These are phyloP conservation scores for Populus deltoides DNA, from an alignment of 345 rosid genomes.

Conservation along the genomic window DNA sequence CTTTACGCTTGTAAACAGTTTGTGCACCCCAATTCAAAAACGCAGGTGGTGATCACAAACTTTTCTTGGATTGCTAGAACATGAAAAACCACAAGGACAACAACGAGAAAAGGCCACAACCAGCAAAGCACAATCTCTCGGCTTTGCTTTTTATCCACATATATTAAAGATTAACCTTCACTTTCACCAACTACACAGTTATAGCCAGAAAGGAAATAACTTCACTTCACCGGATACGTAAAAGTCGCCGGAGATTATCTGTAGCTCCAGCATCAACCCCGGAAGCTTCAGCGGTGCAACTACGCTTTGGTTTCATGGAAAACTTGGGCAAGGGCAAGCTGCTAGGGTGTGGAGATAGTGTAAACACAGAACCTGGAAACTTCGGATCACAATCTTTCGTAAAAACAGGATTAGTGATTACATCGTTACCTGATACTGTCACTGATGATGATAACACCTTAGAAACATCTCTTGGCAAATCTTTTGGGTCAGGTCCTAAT, in stretches of 20 bases:
- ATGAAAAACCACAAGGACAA: background rate
- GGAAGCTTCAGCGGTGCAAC: slow-evolving; percentile 31
- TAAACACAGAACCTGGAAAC: slow-evolving; percentile 30
- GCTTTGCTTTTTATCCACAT: background rate
- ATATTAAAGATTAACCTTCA: background rate
- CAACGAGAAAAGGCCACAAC: background rate
- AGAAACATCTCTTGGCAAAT: slow-evolving; percentile 41
- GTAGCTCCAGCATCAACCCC: slow-evolving; percentile 56
- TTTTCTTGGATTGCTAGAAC: background rate
- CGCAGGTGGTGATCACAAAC: slow-evolving; percentile 24
- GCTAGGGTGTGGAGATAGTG: slow-evolving; percentile 29
- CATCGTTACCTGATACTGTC: slow-evolving; percentile 5
- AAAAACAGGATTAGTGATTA: background rate
- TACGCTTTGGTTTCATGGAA: slow-evolving; percentile 23
- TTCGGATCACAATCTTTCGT: slow-evolving; percentile 16
- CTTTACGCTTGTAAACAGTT: background rate
- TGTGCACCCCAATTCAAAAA: slow-evolving; percentile 41
- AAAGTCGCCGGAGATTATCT: slow-evolving; percentile 57
- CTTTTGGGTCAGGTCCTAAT: slow-evolving; percentile 45
- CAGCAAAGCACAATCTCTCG: background rate
- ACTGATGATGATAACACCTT: slow-evolving; percentile 10
- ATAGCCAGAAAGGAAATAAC: background rate
- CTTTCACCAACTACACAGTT: background rate
- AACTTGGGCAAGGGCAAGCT: slow-evolving; percentile 35
- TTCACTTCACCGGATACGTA: slow-evolving; percentile 53